phyloP scores from a whole-genome alignment of 768 basidiomycete species.

The Suillus decipiens region DNA sequence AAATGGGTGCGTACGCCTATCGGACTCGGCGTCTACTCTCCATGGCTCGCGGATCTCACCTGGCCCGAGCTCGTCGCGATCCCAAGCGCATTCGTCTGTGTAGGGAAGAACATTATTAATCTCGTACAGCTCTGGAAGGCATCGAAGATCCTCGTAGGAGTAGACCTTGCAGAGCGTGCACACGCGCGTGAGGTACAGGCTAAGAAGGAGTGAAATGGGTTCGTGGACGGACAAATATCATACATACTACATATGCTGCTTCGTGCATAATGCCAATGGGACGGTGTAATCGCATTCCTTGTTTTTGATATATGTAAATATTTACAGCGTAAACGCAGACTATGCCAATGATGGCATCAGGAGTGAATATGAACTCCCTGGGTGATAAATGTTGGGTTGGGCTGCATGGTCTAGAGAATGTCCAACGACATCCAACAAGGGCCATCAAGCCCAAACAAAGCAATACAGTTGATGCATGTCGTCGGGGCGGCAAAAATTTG shows the following conservation, averaged over 20 bases:
- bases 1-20: constrained; percentile 80
- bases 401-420: neutral
- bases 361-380: neutral
- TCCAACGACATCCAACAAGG: neutral
- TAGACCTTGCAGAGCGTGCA: constrained; percentile 86
- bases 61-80: constrained; percentile 77
- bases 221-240: constrained; percentile 9
- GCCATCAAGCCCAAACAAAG: neutral
- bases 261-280: constrained; percentile 11
- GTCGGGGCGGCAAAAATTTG: too few species aligned
- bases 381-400: neutral
- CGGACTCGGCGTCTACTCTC: constrained; percentile 37
- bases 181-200: constrained; percentile 49
- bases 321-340: neutral
- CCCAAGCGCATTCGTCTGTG: constrained; percentile 65
- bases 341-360: too few species aligned
- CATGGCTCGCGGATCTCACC: constrained; percentile 43
- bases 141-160: constrained; percentile 89
- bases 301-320: constrained; percentile 9
- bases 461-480: too few species aligned
- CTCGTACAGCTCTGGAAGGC: constrained; percentile 98
- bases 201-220: constrained; percentile 19
- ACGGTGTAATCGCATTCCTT: constrained; percentile 14
- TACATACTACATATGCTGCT: constrained; percentile 14
- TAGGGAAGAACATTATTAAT: constrained; percentile 90